These are phyloP conservation scores for Cercophora samala DNA, from an alignment of 495 filamentous ascomycete genomes.

Conservation along the genomic window DNA sequence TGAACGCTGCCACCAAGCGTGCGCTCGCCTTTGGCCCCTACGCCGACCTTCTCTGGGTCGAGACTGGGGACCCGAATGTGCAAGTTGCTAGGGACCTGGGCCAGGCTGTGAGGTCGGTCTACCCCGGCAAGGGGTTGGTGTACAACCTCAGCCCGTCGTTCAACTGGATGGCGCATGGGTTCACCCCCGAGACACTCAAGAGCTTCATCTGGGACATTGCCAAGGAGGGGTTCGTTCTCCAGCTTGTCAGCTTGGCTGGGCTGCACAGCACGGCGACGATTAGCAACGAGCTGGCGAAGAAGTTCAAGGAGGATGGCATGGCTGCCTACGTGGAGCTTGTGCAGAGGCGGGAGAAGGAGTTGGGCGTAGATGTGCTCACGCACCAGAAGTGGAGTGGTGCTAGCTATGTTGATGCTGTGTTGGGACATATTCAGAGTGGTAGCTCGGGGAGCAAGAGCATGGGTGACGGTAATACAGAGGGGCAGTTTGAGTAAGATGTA, in stretches of 20 bases:
- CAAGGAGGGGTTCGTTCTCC: conserved; percentile 87
- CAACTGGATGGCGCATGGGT: conserved; percentile 97
- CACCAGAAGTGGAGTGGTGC: conserved; percentile 99
- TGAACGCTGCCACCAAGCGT: conserved; percentile 86
- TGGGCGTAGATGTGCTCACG: conserved; percentile 90
- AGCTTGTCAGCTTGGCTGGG: conserved; percentile 88
- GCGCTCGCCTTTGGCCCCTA: conserved; percentile 87
- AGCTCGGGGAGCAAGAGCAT: conserved; percentile 78
- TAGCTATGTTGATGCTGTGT: conserved; percentile 84
- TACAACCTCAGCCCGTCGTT: conserved; percentile 96
- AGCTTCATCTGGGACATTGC: conserved; percentile 96
- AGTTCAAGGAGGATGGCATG: conserved; percentile 91
- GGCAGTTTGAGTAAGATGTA: conserved; percentile 44
- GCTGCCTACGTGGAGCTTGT: conserved; percentile 89
- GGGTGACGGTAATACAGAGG: conserved; percentile 79
- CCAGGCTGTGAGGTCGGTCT: conserved; percentile 59
- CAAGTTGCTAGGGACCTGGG: conserved; percentile 71
- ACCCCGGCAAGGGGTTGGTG: conserved; percentile 81
- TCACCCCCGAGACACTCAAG: conserved; percentile 70
- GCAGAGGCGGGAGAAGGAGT: conserved; percentile 83
- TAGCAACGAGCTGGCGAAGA: conserved; percentile 74
- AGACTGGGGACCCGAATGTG: conserved; percentile 86
- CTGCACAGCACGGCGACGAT: conserved; percentile 86
- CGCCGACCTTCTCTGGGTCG: conserved; percentile 95
- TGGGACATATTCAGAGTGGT: conserved; percentile 89